Conservation (phyloP, 352 stramenopile genomes). For the Thraustochytrium sp. region DNA sequence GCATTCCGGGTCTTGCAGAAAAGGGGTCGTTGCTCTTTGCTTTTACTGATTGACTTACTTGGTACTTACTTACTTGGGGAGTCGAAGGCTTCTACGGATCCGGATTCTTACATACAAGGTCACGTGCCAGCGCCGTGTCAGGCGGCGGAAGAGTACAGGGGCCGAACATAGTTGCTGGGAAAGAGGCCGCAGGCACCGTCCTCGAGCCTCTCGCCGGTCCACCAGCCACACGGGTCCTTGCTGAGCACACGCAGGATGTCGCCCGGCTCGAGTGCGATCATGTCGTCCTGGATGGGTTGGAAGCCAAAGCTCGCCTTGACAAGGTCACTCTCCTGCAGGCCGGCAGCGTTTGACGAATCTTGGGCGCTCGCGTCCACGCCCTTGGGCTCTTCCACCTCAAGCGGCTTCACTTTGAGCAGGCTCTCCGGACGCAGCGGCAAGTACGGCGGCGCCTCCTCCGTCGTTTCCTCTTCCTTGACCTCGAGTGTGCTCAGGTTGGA, state of each 20-base stretch:
- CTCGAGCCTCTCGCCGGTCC: not conserved
- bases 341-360: not conserved
- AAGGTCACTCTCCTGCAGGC: not conserved
- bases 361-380: not conserved
- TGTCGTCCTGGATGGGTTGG: not conserved
- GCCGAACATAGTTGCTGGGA: not conserved
- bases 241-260: not conserved
- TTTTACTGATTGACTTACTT: no score
- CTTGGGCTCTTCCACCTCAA: no score
- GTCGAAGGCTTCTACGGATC: no score
- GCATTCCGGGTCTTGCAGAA: no score
- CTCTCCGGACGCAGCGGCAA: no score
- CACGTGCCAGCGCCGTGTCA: not conserved
- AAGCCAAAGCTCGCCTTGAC: not conserved
- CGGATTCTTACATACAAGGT: no score
- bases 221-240: conserved; percentile 10
- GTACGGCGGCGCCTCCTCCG: no score
- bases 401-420: no score
- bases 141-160: not conserved
- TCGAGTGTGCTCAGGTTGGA: no score
- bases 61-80: no score
- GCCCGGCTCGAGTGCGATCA: not conserved
- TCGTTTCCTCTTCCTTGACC: no score
- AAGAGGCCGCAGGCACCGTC: not conserved
- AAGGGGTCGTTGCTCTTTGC: no score